Evolutionary conservation across 495 filamentous ascomycete genomes (phyloP).

Genomic region (Aspergillus egyptiacus): DNA sequence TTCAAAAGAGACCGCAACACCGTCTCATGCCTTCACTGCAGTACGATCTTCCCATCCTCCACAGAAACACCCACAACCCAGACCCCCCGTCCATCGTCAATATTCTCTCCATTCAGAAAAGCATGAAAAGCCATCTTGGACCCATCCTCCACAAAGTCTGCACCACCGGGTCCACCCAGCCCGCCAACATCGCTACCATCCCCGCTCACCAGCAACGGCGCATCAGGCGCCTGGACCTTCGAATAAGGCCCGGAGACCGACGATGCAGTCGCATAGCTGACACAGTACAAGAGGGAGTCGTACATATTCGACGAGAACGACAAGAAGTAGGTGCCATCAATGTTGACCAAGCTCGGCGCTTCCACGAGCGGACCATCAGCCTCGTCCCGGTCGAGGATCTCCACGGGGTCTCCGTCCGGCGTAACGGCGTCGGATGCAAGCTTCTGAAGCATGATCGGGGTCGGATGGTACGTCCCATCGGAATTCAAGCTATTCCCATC

Average conservation of each 20-base stretch:
- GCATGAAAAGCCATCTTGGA: neutral
- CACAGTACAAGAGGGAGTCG: constrained; percentile 45
- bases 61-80: neutral
- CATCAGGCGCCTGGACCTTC: constrained; percentile 18
- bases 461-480: constrained; percentile 48
- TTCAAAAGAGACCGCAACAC: too few relatives aligned
- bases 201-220: constrained; percentile 10
- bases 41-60: neutral
- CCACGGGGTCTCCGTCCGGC: constrained; percentile 42
- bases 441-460: constrained; percentile 57
- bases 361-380: constrained; percentile 57
- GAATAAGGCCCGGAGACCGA: constrained; percentile 45
- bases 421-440: constrained; percentile 47
- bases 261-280: constrained; percentile 47
- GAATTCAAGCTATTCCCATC: constrained; percentile 55
- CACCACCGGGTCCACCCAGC: constrained; percentile 4
- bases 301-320: constrained; percentile 59
- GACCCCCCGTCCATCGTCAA: neutral
- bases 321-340: constrained; percentile 47
- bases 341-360: constrained; percentile 49
- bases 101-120: neutral
- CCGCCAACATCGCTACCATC: constrained; percentile 1
- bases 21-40: neutral
- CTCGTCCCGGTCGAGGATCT: constrained; percentile 50
- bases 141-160: constrained; percentile 4